Evolutionary conservation across 345 rosid species (phyloP).

Genomic region (Lenwebbia sp.): DNA sequence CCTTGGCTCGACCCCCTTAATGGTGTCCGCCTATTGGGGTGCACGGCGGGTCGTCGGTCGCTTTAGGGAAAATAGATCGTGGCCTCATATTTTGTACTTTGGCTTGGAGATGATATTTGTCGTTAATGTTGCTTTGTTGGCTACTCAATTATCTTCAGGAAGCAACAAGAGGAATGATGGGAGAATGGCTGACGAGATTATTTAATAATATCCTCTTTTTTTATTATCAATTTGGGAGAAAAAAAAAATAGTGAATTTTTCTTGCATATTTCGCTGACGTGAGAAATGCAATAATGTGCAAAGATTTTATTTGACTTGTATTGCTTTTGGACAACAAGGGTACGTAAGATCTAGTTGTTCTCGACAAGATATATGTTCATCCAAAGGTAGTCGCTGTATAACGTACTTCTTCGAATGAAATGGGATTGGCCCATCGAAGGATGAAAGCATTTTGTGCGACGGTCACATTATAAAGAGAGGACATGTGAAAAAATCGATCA

Average conservation of each 20-base stretch:
- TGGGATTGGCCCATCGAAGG: neutral
- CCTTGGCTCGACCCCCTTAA: neutral
- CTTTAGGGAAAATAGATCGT: neutral
- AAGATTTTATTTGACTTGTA: neutral
- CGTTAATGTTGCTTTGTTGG: neutral
- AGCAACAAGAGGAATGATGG: neutral
- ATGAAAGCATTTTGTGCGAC: neutral
- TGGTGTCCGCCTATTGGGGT: neutral
- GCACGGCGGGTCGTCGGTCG: neutral
- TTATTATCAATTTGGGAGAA: neutral
- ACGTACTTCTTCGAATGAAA: neutral
- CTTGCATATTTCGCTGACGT: neutral
- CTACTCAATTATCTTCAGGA: neutral
- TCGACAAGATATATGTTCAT: neutral
- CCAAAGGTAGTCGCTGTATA: neutral
- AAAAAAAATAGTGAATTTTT: neutral
- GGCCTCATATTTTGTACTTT: neutral
- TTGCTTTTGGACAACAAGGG: neutral
- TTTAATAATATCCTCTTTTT: neutral
- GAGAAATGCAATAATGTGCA: neutral
- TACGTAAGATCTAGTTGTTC: neutral
- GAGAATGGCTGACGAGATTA: neutral
- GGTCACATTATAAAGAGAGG: neutral
- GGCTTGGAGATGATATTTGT: neutral
- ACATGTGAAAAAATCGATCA: neutral